Conservation (phyloP, 352 stramenopile species). For the Blastocystis sp. region DNA sequence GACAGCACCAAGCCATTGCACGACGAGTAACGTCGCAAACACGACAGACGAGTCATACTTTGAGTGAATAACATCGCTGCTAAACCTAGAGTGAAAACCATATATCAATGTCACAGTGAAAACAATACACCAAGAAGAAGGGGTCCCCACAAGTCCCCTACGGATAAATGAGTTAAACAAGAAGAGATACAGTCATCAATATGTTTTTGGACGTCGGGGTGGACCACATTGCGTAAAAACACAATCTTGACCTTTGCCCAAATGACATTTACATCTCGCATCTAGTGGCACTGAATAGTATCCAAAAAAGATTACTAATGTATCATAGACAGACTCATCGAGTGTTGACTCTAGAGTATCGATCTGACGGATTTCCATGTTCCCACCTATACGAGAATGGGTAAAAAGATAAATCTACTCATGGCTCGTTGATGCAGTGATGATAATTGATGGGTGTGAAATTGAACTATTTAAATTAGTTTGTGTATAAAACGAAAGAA, state of each 20-base stretch:
- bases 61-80: neutral
- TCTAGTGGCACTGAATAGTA: neutral
- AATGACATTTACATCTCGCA: neutral
- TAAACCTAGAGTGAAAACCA: neutral
- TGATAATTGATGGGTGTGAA: too few species aligned
- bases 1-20: neutral
- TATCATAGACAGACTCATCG: neutral
- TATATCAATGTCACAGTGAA: neutral
- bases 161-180: neutral
- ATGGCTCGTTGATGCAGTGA: neutral
- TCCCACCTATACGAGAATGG: neutral
- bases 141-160: conserved; percentile 2
- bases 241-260: conserved; percentile 6
- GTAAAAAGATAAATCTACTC: neutral
- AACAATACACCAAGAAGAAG: neutral
- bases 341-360: neutral
- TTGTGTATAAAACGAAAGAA: too few species aligned
- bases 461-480: too few species aligned
- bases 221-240: neutral
- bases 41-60: neutral
- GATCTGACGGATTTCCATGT: neutral
- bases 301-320: neutral
- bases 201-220: neutral
- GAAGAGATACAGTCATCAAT: neutral
- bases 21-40: neutral